Percentiles rank a stretch among this genome's conserved stretches.
Evolutionary conservation across 768 basidiomycete genomes (phyloP).

Genomic region (Tricholoma bakamatsutake): DNA sequence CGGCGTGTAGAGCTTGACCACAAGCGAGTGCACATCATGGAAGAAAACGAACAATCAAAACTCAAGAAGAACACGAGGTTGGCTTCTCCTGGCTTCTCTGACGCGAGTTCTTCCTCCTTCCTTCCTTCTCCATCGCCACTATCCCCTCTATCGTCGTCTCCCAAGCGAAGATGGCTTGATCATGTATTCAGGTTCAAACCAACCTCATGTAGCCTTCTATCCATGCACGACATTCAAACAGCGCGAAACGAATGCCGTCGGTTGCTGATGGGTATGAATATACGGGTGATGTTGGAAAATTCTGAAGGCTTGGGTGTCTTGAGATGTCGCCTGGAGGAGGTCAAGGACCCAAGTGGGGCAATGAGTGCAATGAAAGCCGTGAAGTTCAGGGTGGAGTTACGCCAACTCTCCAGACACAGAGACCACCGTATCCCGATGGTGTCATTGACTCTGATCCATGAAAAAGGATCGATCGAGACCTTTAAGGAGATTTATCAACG

Average conservation of each 20-base stretch:
- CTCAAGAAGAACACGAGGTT: constrained; percentile 23
- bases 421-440: constrained; percentile 41
- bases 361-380: constrained; percentile 59
- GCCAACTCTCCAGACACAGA: constrained; percentile 34
- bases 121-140: constrained; percentile 34
- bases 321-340: constrained; percentile 72
- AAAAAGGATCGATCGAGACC: constrained; percentile 81
- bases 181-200: constrained; percentile 87
- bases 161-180: constrained; percentile 77
- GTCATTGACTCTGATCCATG: constrained; percentile 63
- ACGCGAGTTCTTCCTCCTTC: constrained; percentile 30
- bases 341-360: constrained; percentile 47
- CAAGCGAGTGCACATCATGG: constrained; percentile 46
- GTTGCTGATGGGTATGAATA: constrained; percentile 66
- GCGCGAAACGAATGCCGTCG: constrained; percentile 72
- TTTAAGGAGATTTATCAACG: constrained; percentile 72
- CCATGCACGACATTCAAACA: constrained; percentile 50
- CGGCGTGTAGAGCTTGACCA: constrained; percentile 16
- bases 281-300: constrained; percentile 60
- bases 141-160: constrained; percentile 31
- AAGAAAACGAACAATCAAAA: constrained; percentile 28
- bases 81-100: constrained; percentile 41
- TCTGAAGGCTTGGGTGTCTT: constrained; percentile 60
- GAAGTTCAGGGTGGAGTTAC: constrained; percentile 80
- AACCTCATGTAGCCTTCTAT: constrained; percentile 49